Conservation (phyloP, 2,329 filamentous ascomycete genomes). For the Alternaria longipes region DNA sequence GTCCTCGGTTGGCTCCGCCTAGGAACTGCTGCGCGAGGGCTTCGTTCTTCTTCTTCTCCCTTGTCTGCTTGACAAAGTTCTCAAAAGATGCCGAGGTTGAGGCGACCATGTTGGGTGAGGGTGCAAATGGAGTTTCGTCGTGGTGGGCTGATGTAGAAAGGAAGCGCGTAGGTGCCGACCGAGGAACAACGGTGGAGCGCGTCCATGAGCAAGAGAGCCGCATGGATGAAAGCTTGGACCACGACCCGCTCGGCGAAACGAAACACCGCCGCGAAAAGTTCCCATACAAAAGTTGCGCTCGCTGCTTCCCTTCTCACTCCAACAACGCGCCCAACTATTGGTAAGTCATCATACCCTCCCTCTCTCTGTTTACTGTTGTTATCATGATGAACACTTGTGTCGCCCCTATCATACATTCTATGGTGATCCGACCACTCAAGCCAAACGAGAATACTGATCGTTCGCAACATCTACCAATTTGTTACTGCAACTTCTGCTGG, state of each 20-base stretch:
- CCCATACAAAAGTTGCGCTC: constrained; percentile 28
- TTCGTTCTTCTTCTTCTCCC: constrained; percentile 76
- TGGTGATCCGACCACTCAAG: constrained; percentile 53
- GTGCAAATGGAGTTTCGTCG: constrained; percentile 1
- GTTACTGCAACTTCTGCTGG: constrained; percentile 8
- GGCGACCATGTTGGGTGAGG: constrained; percentile 28
- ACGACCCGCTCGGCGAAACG: constrained; percentile 28
- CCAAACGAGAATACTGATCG: constrained; percentile 53
- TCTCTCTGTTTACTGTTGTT: constrained; percentile 9
- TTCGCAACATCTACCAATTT: constrained; percentile 14
- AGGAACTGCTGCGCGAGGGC: constrained; percentile 77
- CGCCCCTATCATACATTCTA: constrained; percentile 53
- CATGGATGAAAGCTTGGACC: constrained; percentile 16
- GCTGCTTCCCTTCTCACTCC: constrained; percentile 22
- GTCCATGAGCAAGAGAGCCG: constrained; percentile 16
- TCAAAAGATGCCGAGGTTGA: constrained; percentile 37
- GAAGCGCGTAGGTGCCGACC: constrained; percentile 10
- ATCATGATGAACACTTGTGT: constrained; percentile 51
- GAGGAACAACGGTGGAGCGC: constrained; percentile 18
- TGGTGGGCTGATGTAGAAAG: background rate
- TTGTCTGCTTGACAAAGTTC: constrained; percentile 52
- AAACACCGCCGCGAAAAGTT: constrained; percentile 35
- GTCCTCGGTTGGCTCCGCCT: constrained; percentile 62
- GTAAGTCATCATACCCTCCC: constrained; percentile 38
- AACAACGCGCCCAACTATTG: constrained; percentile 30